Percentiles rank a stretch among this genome's conserved stretches.
Conservation (phyloP, 2,329 filamentous ascomycete genomes). For the Exophiala viscosa region DNA sequence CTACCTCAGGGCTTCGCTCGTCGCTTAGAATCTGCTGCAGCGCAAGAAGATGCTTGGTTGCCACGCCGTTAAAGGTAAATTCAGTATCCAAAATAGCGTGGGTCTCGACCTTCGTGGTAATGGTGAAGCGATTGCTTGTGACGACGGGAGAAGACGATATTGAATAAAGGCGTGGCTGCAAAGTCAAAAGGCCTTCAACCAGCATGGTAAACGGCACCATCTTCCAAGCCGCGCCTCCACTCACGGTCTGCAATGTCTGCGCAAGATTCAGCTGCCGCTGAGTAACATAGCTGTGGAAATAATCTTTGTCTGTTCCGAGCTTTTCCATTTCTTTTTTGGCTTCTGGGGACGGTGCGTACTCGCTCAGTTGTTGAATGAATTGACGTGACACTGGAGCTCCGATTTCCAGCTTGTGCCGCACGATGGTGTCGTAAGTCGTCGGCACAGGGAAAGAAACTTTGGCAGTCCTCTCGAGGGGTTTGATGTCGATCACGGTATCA, state of each 20-base stretch:
- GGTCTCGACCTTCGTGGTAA: conserved; percentile 91
- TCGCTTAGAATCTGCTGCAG: conserved; percentile 96
- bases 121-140: conserved; percentile 88
- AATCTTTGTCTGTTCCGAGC: conserved; percentile 88
- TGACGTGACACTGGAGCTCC: conserved; percentile 94
- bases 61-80: conserved; percentile 84
- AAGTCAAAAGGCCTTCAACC: conserved; percentile 88
- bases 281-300: conserved; percentile 82
- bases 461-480: conserved; percentile 87
- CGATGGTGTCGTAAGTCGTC: conserved; percentile 89
- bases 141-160: conserved; percentile 95
- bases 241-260: conserved; percentile 70
- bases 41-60: conserved; percentile 92
- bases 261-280: conserved; percentile 84
- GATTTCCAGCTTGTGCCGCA: conserved; percentile 95
- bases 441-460: conserved; percentile 97
- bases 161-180: conserved; percentile 97
- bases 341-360: conserved; percentile 81
- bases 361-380: conserved; percentile 79
- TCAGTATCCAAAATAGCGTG: conserved; percentile 70
- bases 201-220: conserved; percentile 89
- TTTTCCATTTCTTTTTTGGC: conserved; percentile 84
- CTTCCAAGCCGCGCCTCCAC: conserved; percentile 67
- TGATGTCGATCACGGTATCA: conserved; percentile 78
- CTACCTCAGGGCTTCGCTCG: conserved; percentile 63